phyloP scores from a whole-genome alignment of 1,139 yeast genomes.

The Scheffersomyces illinoinensis region DNA sequence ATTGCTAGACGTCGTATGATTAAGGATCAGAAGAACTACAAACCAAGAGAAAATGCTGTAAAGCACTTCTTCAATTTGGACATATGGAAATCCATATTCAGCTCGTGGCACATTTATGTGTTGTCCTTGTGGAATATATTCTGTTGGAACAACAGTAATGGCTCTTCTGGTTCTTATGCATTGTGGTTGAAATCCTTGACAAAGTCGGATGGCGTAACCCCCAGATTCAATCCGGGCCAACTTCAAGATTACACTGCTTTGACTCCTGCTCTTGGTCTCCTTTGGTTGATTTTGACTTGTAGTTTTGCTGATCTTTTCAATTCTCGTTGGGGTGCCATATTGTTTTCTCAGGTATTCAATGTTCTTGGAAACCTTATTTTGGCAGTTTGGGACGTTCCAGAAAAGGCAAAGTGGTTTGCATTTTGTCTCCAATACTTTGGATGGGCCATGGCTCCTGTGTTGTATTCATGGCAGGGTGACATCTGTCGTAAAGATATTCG shows the following conservation, averaged over 20 bases:
- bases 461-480: slow-evolving; percentile 48
- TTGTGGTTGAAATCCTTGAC: slow-evolving; percentile 42
- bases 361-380: slow-evolving; percentile 39
- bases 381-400: slow-evolving; percentile 48
- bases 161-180: slow-evolving; percentile 43
- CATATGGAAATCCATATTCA: slow-evolving; percentile 21
- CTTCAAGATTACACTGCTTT: slow-evolving; percentile 43
- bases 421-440: slow-evolving; percentile 45
- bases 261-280: slow-evolving; percentile 53
- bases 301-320: slow-evolving; percentile 47
- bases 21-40: slow-evolving; percentile 35
- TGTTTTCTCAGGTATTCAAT: slow-evolving; percentile 50
- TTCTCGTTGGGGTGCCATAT: slow-evolving; percentile 56
- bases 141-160: slow-evolving; percentile 39
- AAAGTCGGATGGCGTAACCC: slow-evolving; percentile 16
- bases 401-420: slow-evolving; percentile 49
- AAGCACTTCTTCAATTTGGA: slow-evolving; percentile 22
- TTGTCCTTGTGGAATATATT: slow-evolving; percentile 20
- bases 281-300: slow-evolving; percentile 48
- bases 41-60: slow-evolving; percentile 24
- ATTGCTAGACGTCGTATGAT: slow-evolving; percentile 57
- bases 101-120: slow-evolving; percentile 28
- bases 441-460: slow-evolving; percentile 53
- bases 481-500: slow-evolving; percentile 46
- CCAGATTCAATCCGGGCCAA: slow-evolving; percentile 26